Percentiles rank a stretch among this genome's conserved stretches.
These are phyloP conservation scores for Eucalyptus cladocalyx DNA, from an alignment of 345 rosid genomes.

Conservation along the genomic window DNA sequence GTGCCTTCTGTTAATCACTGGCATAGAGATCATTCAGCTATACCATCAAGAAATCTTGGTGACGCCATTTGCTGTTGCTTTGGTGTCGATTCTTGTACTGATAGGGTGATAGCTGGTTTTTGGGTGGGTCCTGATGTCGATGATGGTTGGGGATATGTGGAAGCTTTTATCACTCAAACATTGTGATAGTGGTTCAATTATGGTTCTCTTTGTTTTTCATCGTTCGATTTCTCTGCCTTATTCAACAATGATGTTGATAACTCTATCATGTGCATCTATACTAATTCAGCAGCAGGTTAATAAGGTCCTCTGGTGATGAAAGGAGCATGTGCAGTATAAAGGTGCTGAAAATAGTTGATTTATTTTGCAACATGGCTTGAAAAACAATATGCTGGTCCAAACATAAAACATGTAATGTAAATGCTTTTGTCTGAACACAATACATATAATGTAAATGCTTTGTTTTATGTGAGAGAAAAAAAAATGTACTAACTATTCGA, in stretches of 20 bases:
- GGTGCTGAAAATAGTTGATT: neutral
- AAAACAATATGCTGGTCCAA: neutral
- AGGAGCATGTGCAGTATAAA: neutral
- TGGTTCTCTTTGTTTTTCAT: neutral
- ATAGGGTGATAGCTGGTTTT: slow-evolving; percentile 26
- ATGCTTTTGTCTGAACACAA: neutral
- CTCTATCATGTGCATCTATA: neutral
- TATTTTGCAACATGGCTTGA: neutral
- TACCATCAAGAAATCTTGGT: slow-evolving; percentile 1
- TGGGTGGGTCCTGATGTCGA: slow-evolving; percentile 73
- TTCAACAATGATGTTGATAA: neutral
- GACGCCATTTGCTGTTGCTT: slow-evolving; percentile 12
- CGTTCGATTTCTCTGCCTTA: neutral
- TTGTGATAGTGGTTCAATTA: neutral
- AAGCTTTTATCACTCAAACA: slow-evolving; percentile 30
- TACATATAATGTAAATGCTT: neutral
- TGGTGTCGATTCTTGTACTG: slow-evolving; percentile 14
- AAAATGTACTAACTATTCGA: neutral
- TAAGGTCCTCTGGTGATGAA: neutral
- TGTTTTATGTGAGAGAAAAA: neutral
- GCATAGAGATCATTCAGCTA: neutral
- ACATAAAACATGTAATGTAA: neutral
- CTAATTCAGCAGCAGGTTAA: neutral
- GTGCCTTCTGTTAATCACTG: slow-evolving; percentile 1
- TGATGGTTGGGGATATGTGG: slow-evolving; percentile 69